Evolutionary conservation across 495 filamentous ascomycete species (phyloP), one percentile per base, ranked within the genome.

Genomic region (Astrocystis sublimbata): DNA sequence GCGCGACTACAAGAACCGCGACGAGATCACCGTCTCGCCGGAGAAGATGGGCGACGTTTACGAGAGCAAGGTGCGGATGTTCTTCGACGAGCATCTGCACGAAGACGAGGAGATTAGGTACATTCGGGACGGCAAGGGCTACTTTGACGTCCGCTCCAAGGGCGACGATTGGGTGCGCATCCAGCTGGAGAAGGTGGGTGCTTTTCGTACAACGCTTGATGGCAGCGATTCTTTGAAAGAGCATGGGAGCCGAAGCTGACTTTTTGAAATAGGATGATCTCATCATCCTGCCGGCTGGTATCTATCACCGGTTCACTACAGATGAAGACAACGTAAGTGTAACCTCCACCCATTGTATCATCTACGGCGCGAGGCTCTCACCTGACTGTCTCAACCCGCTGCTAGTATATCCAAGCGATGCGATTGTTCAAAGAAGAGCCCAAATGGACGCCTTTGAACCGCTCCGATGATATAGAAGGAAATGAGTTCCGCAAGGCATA

Each of bases 61-160:
- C 77, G 94, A 98, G 77, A 84, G 87, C 62, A 97, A 98, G 71
- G 90, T 98, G 62, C 92, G 90, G 78, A 85, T 72, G 61, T 98
- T 98, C 80, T 98, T 98, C 79, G 73, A 88, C 45, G 94, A 98
- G 81, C 94, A 98, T 75, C 76, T 98, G 67, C 94, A 98, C 67
- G 94, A 98, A 79, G 96, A 98, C 71, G 94, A 98, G 81, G 94
- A 98, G 85, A 98, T 98, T 61, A 83, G 94, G n/a, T 98, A 97
- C 70, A 90, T 98, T 67, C 79, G 92, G 30, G 94, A 91, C 63
- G 94, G 94, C 1, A 79, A 84, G 53, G 94, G 94, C 1, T 98
- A 90, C 77, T 98, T 98, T 73, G 94, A 98, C 75, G 92, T 98
- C 8, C 81, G 96, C 23, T 88, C 83, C 65, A 79, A 81, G 68